phyloP scores from a whole-genome alignment of 129 eudicot genomes.

The Lonicera japonica region DNA sequence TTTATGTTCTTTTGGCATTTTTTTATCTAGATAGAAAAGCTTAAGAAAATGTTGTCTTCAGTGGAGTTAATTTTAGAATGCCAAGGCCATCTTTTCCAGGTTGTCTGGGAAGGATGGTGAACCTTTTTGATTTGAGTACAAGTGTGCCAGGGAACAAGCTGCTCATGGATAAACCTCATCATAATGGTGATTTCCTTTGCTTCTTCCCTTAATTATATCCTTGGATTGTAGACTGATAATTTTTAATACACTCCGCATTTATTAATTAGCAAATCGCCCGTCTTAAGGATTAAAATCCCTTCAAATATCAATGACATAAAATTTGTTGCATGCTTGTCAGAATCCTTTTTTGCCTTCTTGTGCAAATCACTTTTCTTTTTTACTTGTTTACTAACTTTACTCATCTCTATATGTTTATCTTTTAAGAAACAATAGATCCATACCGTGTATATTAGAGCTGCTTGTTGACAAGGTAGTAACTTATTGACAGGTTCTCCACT shows the following conservation, averaged over 20 bases:
- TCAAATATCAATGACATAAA: not conserved
- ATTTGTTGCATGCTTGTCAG: not conserved
- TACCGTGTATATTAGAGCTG: not conserved
- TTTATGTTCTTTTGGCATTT: too few relatives aligned
- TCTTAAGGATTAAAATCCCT: not conserved
- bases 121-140: slow-evolving; percentile 63
- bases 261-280: not conserved
- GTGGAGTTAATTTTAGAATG: too few relatives aligned
- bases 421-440: too few relatives aligned
- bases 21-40: too few relatives aligned
- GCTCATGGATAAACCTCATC: slow-evolving; percentile 71
- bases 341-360: not conserved
- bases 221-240: not conserved
- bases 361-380: too few relatives aligned
- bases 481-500: slow-evolving; percentile 51
- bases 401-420: too few relatives aligned
- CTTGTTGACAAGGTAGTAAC: slow-evolving; percentile 6
- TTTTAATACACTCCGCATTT: not conserved
- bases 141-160: slow-evolving; percentile 57
- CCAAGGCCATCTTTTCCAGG: slow-evolving; percentile 55
- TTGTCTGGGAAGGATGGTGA: slow-evolving; percentile 87
- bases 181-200: slow-evolving; percentile 42
- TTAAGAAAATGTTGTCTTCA: too few relatives aligned
- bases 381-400: too few relatives aligned
- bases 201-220: not conserved